Evolutionary conservation across 2,329 filamentous ascomycete species (phyloP), one percentile per base, ranked within the genome.

Genomic region (Aspergillus ruber): DNA sequence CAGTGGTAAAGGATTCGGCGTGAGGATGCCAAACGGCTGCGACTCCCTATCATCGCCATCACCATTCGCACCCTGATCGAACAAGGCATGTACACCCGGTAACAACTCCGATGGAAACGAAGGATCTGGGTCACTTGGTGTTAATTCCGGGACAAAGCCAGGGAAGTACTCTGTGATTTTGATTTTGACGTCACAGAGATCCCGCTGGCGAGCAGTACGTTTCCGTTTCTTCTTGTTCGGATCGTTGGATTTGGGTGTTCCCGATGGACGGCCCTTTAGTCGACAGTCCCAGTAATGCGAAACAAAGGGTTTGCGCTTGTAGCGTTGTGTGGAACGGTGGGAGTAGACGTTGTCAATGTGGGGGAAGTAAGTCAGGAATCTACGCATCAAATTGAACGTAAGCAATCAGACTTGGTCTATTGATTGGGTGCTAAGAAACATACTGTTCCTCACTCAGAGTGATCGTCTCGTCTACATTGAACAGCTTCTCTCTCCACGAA

Each of bases 211-310:
- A n/a, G 84, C 84, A 32, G 78, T 82, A 21, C 87, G 82, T 68
- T 88, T 90, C 33, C 87, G 79, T 67, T 89, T 90, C 75, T 88
- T 90, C 73, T 89, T 90, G 63, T 82, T 83, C 0, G 87, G 86
- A 57, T 90, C 86, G 42, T 86, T 81, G 1, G 85, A 87, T 64
- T 90, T 90, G 50, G 85, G 84, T 3, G 86, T 90, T 25, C 87
- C 87, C 0, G 86, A 83, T 0, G 86, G 86, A 0, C 87, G 78
- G 20, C 87, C 87, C 68, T 90, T 90, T 60, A 90, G 78, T 29
- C 87, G 80, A 60, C 87, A 91, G 68, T 90, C 87, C 83, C 85
- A 90, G 67, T 90, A 91, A 67, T 90, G 86, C 1, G 85, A 88
- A 46, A 89, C 77, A 56, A 90, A 88, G n/a, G 85, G 83, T 58